Percentiles rank a stretch among this genome's conserved stretches.
These are phyloP conservation scores for Coemansia sp. DNA, from an alignment of 192 early-diverging fungal genomes.

Conservation along the genomic window DNA sequence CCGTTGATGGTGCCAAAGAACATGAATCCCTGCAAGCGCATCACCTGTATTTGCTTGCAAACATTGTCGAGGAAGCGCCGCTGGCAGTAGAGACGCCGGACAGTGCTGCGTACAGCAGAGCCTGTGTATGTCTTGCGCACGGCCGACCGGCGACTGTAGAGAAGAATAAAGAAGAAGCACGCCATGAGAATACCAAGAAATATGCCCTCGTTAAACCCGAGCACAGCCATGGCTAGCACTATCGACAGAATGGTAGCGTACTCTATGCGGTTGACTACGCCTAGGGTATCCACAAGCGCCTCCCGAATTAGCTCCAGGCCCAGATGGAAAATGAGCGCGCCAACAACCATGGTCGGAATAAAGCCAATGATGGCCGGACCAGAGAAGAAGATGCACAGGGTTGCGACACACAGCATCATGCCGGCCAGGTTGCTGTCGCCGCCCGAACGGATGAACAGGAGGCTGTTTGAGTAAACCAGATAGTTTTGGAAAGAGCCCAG, in stretches of 20 bases:
- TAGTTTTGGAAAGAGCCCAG: slow-evolving; percentile 83
- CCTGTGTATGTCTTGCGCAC: slow-evolving; percentile 67
- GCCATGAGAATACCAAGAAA: slow-evolving; percentile 89
- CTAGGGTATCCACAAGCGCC: slow-evolving; percentile 82
- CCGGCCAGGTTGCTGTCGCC: slow-evolving; percentile 85
- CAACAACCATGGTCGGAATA: slow-evolving; percentile 93
- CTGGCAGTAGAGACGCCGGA: slow-evolving; percentile 84
- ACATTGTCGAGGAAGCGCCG: slow-evolving; percentile 81
- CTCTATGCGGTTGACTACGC: slow-evolving; percentile 80
- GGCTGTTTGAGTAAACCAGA: slow-evolving; percentile 87
- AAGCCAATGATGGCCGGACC: slow-evolving; percentile 86
- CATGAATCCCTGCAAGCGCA: slow-evolving; percentile 92
- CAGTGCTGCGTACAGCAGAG: slow-evolving; percentile 74
- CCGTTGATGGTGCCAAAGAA: slow-evolving; percentile 95
- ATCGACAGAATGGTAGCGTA: slow-evolving; percentile 87
- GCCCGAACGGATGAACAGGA: slow-evolving; percentile 91
- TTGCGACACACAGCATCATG: slow-evolving; percentile 72
- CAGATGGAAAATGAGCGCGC: slow-evolving; percentile 92
- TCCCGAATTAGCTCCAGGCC: slow-evolving; percentile 93
- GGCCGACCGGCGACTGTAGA: slow-evolving; percentile 63
- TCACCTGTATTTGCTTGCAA: slow-evolving; percentile 79
- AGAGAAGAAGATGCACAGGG: slow-evolving; percentile 71
- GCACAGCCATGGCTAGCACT: slow-evolving; percentile 77
- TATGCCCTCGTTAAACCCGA: slow-evolving; percentile 98
- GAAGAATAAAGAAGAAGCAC: slow-evolving; percentile 90